Percentiles rank a stretch among this genome's conserved stretches.
Evolutionary conservation across 371 early-diverging fungal species (phyloP).

Genomic region (Thermomucor indicae-seudaticae): DNA sequence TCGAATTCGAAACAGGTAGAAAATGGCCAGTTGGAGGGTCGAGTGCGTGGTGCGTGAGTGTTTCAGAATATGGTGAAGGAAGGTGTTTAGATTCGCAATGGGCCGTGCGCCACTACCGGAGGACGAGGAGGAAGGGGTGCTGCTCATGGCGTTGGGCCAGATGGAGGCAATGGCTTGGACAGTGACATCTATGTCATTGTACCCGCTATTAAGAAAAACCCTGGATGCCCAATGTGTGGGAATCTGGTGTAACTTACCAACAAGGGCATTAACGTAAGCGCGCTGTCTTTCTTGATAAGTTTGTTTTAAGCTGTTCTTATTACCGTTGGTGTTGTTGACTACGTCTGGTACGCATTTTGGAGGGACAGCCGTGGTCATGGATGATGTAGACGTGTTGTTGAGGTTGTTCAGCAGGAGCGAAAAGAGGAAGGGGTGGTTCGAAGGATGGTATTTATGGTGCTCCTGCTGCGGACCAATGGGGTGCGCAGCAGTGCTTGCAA

Average conservation of each 20-base stretch:
- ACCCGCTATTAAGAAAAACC: background rate
- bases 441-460: constrained; percentile 23
- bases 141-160: constrained; percentile 42
- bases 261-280: constrained; percentile 40
- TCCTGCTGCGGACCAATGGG: constrained; percentile 12
- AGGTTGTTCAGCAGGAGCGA: constrained; percentile 14
- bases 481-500: constrained; percentile 22
- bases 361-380: background rate
- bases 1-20: constrained; percentile 64
- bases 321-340: constrained; percentile 7
- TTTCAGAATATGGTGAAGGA: constrained; percentile 74
- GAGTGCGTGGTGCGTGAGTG: constrained; percentile 78
- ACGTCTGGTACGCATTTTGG: no score
- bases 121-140: no score
- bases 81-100: constrained; percentile 61
- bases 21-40: constrained; percentile 72
- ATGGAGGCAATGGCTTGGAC: constrained; percentile 57
- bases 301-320: constrained; percentile 1
- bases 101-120: constrained; percentile 26
- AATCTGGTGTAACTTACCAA: constrained; percentile 27
- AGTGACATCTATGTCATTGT: constrained; percentile 29
- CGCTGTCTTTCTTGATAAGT: constrained; percentile 21
- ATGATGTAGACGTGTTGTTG: background rate
- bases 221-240: constrained; percentile 1
- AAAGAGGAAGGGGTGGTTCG: constrained; percentile 7